Evolutionary conservation across 108 stramenopile species (phyloP).

Genomic region (Cyclotella atomus): DNA sequence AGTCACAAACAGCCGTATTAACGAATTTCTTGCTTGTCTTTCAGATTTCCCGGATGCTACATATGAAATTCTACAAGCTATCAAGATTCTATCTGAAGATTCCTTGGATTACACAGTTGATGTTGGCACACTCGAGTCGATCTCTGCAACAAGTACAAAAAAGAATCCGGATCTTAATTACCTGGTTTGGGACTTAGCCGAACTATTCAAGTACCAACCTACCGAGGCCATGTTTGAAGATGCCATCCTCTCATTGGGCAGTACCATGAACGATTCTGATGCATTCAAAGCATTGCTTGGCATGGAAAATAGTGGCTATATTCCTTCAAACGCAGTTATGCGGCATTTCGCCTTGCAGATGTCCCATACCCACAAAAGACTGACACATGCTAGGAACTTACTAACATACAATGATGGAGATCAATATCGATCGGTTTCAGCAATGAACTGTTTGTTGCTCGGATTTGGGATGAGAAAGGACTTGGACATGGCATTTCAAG

Average conservation of each 20-base stretch:
- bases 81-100: constrained; percentile 24
- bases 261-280: constrained; percentile 20
- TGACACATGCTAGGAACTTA: constrained; percentile 28
- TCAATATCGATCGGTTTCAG: constrained; percentile 22
- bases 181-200: constrained; percentile 71
- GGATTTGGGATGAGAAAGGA: constrained; percentile 40
- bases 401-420: constrained; percentile 28
- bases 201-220: constrained; percentile 55
- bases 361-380: constrained; percentile 32
- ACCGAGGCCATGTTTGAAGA: constrained; percentile 74
- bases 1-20: background rate
- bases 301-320: constrained; percentile 69
- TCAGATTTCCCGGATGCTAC: background rate
- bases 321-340: constrained; percentile 59
- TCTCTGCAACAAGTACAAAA: constrained; percentile 60
- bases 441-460: constrained; percentile 52
- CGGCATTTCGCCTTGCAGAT: constrained; percentile 48
- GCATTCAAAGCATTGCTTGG: constrained; percentile 61
- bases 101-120: constrained; percentile 25
- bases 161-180: constrained; percentile 48
- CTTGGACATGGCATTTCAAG: constrained; percentile 36
- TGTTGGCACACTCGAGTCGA: constrained; percentile 63
- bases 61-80: constrained; percentile 18
- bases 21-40: too few species aligned
- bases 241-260: constrained; percentile 63